phyloP scores from a whole-genome alignment of 1,284 basidiomycete species.

The Cutaneotrichosporon sp. region DNA sequence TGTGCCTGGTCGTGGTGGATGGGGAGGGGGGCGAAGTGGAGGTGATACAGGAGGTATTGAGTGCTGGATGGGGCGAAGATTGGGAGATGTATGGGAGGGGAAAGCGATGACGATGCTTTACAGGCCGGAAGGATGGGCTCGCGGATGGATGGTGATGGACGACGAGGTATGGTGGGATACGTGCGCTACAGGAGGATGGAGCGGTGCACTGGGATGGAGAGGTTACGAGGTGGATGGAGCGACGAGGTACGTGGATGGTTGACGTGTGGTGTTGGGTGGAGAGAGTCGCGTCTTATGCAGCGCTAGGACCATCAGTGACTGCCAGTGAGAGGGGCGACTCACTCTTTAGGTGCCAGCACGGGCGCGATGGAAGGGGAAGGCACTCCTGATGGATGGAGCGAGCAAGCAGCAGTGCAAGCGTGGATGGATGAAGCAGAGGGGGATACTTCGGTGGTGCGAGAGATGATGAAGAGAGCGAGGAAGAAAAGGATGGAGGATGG shows the following conservation, averaged over 20 bases:
- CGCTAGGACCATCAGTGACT: neutral
- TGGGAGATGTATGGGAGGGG: too few relatives aligned
- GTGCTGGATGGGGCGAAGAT: too few relatives aligned
- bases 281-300: neutral
- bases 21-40: too few relatives aligned
- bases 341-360: neutral
- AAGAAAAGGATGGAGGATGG: neutral
- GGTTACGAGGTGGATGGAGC: neutral
- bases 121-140: neutral
- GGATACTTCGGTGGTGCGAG: neutral
- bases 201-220: too few relatives aligned
- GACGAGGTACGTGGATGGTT: too few relatives aligned
- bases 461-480: neutral
- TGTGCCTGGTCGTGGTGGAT: too few relatives aligned
- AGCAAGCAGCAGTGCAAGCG: neutral
- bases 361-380: neutral
- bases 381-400: neutral
- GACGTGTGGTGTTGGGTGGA: too few relatives aligned
- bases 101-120: too few relatives aligned
- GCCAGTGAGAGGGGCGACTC: neutral
- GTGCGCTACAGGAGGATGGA: neutral
- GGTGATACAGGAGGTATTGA: too few relatives aligned
- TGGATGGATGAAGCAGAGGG: neutral
- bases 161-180: neutral
- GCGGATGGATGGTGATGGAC: neutral